Evolutionary conservation across 805 yeast species (phyloP).

Genomic region (Candida hispaniensis): DNA sequence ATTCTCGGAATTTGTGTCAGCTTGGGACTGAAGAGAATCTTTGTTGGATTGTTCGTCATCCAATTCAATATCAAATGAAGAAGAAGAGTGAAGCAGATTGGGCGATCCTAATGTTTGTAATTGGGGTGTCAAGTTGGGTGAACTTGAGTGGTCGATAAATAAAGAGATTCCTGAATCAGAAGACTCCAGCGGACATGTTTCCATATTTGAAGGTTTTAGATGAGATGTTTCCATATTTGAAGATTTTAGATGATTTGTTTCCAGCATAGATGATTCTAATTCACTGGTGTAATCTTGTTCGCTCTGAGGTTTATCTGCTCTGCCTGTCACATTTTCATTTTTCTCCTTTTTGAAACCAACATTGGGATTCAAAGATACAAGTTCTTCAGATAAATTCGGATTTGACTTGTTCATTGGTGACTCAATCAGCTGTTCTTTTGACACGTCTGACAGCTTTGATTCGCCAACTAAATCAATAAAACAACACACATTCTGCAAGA

Average conservation of each 20-base stretch:
- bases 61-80: no score
- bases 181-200: no score
- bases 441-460: constrained; percentile 9
- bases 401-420: constrained; percentile 5
- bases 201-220: no score
- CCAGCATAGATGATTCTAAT: background rate
- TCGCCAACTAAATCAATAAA: constrained; percentile 7
- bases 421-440: constrained; percentile 13
- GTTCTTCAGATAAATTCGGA: constrained; percentile 1
- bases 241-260: no score
- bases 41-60: no score
- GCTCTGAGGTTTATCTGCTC: background rate
- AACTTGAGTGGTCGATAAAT: no score
- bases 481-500: constrained; percentile 9
- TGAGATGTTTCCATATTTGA: no score
- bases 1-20: constrained; percentile 11
- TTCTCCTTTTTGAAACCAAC: constrained; percentile 18
- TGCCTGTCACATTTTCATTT: no score
- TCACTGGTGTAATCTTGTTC: constrained; percentile 2
- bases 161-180: constrained; percentile 1
- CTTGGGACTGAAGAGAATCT: constrained; percentile 5
- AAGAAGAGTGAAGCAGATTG: constrained; percentile 9
- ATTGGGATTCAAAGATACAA: constrained; percentile 18
- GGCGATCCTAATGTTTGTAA: no score
- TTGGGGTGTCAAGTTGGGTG: constrained; percentile 1